Base-by-base conservation (phyloP, 2,329 filamentous ascomycete genomes). In the Neurospora sp. region DNA sequence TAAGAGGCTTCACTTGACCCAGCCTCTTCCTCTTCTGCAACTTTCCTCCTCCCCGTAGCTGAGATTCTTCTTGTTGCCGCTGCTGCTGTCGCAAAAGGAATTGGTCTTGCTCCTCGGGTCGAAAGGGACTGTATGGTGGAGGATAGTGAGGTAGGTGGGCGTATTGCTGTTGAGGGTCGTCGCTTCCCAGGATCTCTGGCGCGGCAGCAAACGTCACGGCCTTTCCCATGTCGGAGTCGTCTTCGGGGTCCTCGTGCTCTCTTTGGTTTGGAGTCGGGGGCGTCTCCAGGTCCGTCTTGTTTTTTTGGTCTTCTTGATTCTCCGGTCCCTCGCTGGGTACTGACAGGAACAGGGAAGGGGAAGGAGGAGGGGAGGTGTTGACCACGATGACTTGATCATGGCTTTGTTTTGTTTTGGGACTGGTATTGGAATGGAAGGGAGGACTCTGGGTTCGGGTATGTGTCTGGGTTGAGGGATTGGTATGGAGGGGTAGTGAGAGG, bases 201-300 rank as follows among this genome's bases (percentile, higher is more conserved):
- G 52, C 52, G 28, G 15, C 12, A 17, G 52, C 52, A 62, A 62
- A 62, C 28, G 28, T 62, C 11, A 62, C 52, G 23, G 23, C 52
- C 52, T 62, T 62, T 62, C 28, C 52, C 52, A 62, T 62, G 28
- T 62, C 23, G 52, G 23, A 33, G 6, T 33, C 28, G 28, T 62
- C 19, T 33, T 62, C 52, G 52, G 52, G 1, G 52, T 1, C 52
- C 23, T 17, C 23, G 19, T 52, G 43, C 19, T 57, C 46, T 28
- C 19, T 52, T 28, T 28, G n/a, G 19, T 52, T 52, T 28, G 5
- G n/a, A 75, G 62, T 80, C 72, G 39, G 83, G 79, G 84, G 80
- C 66, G 88, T 87, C 76, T 89, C 88, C 78, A 88, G 23, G 23
- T 28, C 52, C 28, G 28, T 28, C 15, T 28, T 62, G 3, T 36